A percentile compares a stretch with the other conserved stretches of the same genome.
These are phyloP conservation scores for Arthrobotrys sphaeroides DNA, from an alignment of 2,329 filamentous ascomycete species.

Conservation along the genomic window DNA sequence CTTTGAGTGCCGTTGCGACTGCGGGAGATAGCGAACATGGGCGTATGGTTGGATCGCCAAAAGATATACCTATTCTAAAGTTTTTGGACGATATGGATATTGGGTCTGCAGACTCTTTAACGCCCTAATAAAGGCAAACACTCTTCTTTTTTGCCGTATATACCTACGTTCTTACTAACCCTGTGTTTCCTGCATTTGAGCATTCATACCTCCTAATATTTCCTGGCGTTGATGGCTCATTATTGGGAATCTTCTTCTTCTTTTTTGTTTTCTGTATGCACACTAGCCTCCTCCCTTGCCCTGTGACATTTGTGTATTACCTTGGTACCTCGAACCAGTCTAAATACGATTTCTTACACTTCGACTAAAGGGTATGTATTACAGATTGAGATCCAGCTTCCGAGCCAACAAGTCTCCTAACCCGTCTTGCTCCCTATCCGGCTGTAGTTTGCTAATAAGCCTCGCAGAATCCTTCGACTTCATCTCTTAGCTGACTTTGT, in stretches of 20 bases:
- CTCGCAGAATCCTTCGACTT: not conserved
- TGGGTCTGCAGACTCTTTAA: not conserved
- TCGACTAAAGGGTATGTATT: no score
- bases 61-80: constrained; percentile 30
- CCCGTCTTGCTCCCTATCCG: not conserved
- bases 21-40: constrained; percentile 31
- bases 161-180: constrained; percentile 1
- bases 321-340: no score
- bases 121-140: no score
- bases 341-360: no score
- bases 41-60: constrained; percentile 15
- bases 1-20: constrained; percentile 37
- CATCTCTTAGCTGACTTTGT: not conserved
- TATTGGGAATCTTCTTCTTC: not conserved
- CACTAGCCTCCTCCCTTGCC: no score
- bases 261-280: not conserved
- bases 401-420: no score
- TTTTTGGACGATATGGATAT: constrained; percentile 52
- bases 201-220: constrained; percentile 14
- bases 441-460: not conserved
- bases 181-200: not conserved
- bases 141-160: constrained; percentile 4
- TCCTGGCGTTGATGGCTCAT: constrained; percentile 21
- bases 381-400: no score
- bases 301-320: no score